phyloP scores from a whole-genome alignment of 2,329 filamentous ascomycete genomes.

The Pseudocercospora crystallina region DNA sequence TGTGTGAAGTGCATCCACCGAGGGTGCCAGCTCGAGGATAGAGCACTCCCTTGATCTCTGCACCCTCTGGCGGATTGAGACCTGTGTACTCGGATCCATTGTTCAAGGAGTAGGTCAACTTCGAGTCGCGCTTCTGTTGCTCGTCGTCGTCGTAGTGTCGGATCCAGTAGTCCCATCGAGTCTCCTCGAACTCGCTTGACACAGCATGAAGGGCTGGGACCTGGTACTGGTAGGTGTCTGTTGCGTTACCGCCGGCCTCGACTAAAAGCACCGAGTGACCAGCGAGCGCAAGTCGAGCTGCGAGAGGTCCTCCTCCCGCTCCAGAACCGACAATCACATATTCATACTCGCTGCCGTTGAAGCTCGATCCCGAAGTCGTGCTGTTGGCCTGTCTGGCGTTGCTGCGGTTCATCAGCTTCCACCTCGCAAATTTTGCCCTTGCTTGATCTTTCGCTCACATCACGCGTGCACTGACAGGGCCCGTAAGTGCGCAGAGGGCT shows the following conservation, averaged over 20 bases:
- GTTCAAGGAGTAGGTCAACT: constrained; percentile 57
- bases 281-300: constrained; percentile 59
- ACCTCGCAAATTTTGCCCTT: no score
- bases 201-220: constrained; percentile 56
- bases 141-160: constrained; percentile 58
- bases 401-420: no score
- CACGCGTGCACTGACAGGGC: not conserved
- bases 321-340: constrained; percentile 64
- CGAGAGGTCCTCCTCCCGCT: constrained; percentile 59
- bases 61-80: constrained; percentile 53
- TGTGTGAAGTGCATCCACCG: constrained; percentile 62
- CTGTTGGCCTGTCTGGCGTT: not conserved
- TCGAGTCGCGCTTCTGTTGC: constrained; percentile 57
- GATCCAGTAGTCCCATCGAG: constrained; percentile 65
- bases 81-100: constrained; percentile 56
- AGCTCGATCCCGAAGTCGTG: not conserved
- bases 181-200: constrained; percentile 51
- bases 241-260: constrained; percentile 61
- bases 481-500: not conserved
- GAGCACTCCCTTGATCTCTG: constrained; percentile 53
- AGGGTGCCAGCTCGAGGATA: constrained; percentile 60
- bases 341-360: constrained; percentile 48
- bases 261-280: constrained; percentile 62
- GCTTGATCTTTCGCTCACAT: not conserved
- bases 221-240: constrained; percentile 50